Evolutionary conservation across 2,329 filamentous ascomycete species (phyloP), one percentile per base, ranked within the genome.

Genomic region (Lecanicillium sp.): DNA sequence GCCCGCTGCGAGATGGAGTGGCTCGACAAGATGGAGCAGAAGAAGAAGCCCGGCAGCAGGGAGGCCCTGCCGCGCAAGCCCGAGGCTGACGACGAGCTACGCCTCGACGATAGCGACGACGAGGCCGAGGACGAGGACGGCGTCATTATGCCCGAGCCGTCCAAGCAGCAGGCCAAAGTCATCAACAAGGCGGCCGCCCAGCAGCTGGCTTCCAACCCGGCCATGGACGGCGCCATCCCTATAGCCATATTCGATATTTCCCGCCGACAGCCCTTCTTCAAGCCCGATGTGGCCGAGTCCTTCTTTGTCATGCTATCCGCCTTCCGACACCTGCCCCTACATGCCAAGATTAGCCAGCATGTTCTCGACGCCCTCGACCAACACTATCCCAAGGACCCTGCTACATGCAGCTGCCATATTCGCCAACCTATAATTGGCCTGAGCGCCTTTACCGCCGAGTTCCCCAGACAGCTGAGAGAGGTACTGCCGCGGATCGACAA

Each of bases 1-100:
- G 84, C 85, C 8, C 82, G 85, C 55, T 73, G 90, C 54, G 92
- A 98, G 69, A 87, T 95, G 79, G 82, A 92, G 46, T 97, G 94
- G 70, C 71, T 97, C 40, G 79, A 76, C 37, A 88, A 85, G 64
- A 79, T 97, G 54, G 79, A 85, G 42, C 78, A 77, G 44, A 77
- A 87, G 57, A 79, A 81, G 60, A 72, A 72, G 49, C 69, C 73
- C 78, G 54, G 69, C 65, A 51, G 58, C 45, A 44, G 56, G 30
- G 69, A 74, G 27, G 73, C 77, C 35, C 72, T 84, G 54, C 52
- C 55, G 13, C 52, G 52, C 22, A 60, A 62, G 14, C 62, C 66
- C 22, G 63, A 70, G n/a, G 72, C 71, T 18, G 68, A 65, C 35
- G 66, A 72, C 32, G 60, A 68, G 47, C 61, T 72, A 37, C 58